Evolutionary conservation across 1,284 basidiomycete species (phyloP).

Genomic region (Exobasidium rhododendri): DNA sequence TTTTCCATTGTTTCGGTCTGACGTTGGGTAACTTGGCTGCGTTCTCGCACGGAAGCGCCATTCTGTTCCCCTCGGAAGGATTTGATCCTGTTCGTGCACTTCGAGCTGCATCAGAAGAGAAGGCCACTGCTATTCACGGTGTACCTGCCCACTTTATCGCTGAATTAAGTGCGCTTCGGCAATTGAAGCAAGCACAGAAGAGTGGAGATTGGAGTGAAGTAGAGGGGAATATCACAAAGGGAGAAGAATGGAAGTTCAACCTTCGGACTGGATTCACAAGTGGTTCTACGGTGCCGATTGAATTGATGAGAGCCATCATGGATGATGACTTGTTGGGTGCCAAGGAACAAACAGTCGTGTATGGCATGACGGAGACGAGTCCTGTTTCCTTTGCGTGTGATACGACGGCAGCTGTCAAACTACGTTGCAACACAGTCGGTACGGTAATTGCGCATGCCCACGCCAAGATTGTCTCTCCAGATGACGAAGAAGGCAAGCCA

Average conservation of each 20-base stretch:
- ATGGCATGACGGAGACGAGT: constrained; percentile 21
- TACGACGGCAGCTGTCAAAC: constrained; percentile 63
- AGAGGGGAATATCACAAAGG: constrained; percentile 19
- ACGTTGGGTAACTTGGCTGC: constrained; percentile 76
- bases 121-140: constrained; percentile 74
- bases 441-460: constrained; percentile 70
- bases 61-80: constrained; percentile 70
- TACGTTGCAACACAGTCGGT: constrained; percentile 76
- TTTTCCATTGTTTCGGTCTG: constrained; percentile 61
- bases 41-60: constrained; percentile 69
- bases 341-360: constrained; percentile 67
- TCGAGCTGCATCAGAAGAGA: constrained; percentile 66
- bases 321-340: constrained; percentile 57
- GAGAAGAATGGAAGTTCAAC: constrained; percentile 30
- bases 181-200: constrained; percentile 52
- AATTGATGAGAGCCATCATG: constrained; percentile 63
- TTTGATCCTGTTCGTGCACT: constrained; percentile 67
- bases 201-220: constrained; percentile 18
- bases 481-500: constrained; percentile 57
- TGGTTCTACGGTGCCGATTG: constrained; percentile 72
- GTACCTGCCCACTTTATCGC: constrained; percentile 76
- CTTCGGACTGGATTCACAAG: constrained; percentile 73
- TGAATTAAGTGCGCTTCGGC: constrained; percentile 63
- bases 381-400: constrained; percentile 13
- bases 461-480: constrained; percentile 67